Base-by-base conservation (phyloP, 2,329 filamentous ascomycete species). In the Calonectria ilicicola region DNA sequence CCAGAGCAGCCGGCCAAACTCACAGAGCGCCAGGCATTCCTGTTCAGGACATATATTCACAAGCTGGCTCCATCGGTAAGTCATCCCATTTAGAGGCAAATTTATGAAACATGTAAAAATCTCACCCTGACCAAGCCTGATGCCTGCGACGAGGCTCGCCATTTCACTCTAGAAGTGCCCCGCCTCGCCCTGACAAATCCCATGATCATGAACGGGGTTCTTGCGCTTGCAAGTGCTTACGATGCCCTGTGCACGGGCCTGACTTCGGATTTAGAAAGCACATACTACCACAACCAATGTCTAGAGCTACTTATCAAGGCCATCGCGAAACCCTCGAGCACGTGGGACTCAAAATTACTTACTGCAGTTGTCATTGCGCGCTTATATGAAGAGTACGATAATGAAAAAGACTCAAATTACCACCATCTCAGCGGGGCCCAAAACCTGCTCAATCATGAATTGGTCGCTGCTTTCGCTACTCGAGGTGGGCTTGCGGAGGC, bases 311-410 rank as follows among this genome's bases (percentile, higher is more conserved):
- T 89, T 6, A 88, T 89, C 3, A 80, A 84, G 14, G 84, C 85
- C 2, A 81, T 89, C 17, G 82, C 85, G 9, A 82, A 83, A 42
- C 84, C 86, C 0, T 81, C 83, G 17, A 80, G 84, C 1, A 83
- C 83, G 1, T 87, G 85, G 75, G 85, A 87, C 60, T 87, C 87
- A 38, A 86, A 85, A 19, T 83, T 88, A 2, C 79, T 89, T 0
- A 83, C 86, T 1, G 86, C 87, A 0, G 86, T 89, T 0, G 87
- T 89, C 10, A 83, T 89, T 7, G 78, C 88, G 23, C 84, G 87
- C 0, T 81, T 88, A 6, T 87, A 88, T 66, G 87, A 89, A 75
- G 87, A 89, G 76, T 75, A 72, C 35, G 76, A 79, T 63, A 76
- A 72, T 29, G 76, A 77, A 32, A 72, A 79, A 4, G 84, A 86